Base-by-base conservation (phyloP, 1,139 yeast species). In the Arxiozyma slooffiae region DNA sequence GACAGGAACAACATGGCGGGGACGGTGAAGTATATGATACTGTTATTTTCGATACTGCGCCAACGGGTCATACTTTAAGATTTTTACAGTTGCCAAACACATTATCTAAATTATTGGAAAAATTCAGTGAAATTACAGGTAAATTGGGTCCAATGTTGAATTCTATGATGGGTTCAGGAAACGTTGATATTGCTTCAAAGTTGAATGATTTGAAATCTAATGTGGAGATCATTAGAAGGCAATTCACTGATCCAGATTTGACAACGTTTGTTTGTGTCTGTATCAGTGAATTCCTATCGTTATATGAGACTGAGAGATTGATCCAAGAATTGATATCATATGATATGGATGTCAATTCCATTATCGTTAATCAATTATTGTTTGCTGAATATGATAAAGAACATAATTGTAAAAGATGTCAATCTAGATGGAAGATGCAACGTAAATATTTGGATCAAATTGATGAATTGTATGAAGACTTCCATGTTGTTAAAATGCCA, bases 201-300 rank as follows among this genome's bases (percentile, higher is more conserved):
- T 76, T 92, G 63, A 84, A 80, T 57, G 95, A 87, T 58, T 81
- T 92, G 54, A 88, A 94, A 60, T 81, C 77, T 55, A 82, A 85
- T 57, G 95, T 94, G 34, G 74, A 81, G 48, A 95, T 88, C 66
- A 96, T 92, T 53, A 92, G 88, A 70, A 84, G 84, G 57, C 98
- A 92, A 69, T 92, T 92, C 73, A 89, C 95, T 62, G 82, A 92
- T 69, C 96, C 98, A 2, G 97, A 92, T 55, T 75, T 92, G 64
- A 92, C 98, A 22, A 92, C 98, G 2, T 92, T 92, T 68, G 87
- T 92, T 26, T 92, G 97, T 71, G 98, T 92, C 44, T 92, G 98
- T 71, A 92, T 92, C 57, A 88, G 97, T 46, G 98, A 92, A 71
- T 92, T 92, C 70, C 76, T 92, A 64, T 90, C 97, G 2, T 75